Conservation (phyloP, 805 yeast genomes). For the Grigorovia humatica region DNA sequence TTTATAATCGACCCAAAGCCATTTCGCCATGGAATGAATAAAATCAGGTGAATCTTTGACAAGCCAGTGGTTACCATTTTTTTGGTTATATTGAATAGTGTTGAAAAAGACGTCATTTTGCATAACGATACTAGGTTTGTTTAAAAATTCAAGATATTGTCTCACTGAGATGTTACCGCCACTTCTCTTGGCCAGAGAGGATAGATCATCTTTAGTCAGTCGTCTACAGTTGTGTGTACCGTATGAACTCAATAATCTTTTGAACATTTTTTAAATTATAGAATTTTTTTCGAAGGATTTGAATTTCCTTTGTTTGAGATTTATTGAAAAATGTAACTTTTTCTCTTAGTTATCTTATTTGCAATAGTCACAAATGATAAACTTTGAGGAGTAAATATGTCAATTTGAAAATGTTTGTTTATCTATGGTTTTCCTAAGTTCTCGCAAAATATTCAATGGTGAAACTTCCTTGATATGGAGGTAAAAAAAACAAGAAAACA, state of each 20-base stretch:
- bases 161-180: neutral
- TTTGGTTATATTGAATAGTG: neutral
- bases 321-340: neutral
- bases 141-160: constrained; percentile 2
- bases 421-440: no score
- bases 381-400: no score
- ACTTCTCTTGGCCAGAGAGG: neutral
- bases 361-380: no score
- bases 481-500: no score
- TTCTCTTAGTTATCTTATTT: no score
- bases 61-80: neutral
- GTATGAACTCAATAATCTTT: neutral
- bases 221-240: neutral
- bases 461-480: no score
- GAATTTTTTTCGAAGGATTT: neutral
- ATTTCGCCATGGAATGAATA: constrained; percentile 47
- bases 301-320: neutral
- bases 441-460: no score
- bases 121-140: constrained; percentile 2
- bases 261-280: neutral
- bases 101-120: constrained; percentile 1
- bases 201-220: neutral
- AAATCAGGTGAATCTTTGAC: constrained; percentile 3
- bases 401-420: no score
- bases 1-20: constrained; percentile 61